Conservation (phyloP, 768 basidiomycete genomes). For the Suillus cothurnatus region DNA sequence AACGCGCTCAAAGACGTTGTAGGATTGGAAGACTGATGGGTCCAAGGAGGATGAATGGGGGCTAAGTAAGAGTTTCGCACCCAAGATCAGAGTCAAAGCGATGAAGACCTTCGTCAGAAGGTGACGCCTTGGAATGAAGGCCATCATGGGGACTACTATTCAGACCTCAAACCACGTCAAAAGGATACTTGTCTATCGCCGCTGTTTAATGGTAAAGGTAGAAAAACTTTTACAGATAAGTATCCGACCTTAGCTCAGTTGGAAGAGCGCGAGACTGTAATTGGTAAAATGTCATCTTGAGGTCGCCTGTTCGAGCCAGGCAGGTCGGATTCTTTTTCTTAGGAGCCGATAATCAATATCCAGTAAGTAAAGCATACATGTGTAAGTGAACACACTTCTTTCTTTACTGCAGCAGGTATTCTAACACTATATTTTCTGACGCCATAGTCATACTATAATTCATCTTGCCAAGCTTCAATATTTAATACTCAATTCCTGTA, state of each 20-base stretch:
- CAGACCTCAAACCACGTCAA: not conserved
- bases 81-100: conserved; percentile 22
- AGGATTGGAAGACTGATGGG: conserved; percentile 45
- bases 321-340: conserved; percentile 46
- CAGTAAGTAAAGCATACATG: too few relatives aligned
- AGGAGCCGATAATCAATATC: not conserved
- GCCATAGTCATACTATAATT: not conserved
- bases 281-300: conserved; percentile 43
- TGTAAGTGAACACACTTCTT: not conserved
- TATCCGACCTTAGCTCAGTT: conserved; percentile 52
- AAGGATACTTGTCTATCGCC: not conserved
- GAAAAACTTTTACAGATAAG: fast-evolving
- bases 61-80: conserved; percentile 21
- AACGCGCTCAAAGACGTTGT: conserved; percentile 68
- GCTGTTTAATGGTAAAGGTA: not conserved
- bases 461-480: not conserved
- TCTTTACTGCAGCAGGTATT: not conserved
- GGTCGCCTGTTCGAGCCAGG: conserved; percentile 67
- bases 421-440: not conserved
- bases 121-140: conserved; percentile 32
- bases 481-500: too few relatives aligned
- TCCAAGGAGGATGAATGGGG: conserved; percentile 17
- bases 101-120: conserved; percentile 24
- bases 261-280: conserved; percentile 56
- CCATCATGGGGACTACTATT: conserved; percentile 20